Percentiles rank a stretch among this genome's conserved stretches.
Evolutionary conservation across 2,329 filamentous ascomycete genomes (phyloP).

Genomic region (Colletotrichum gigasporum): DNA sequence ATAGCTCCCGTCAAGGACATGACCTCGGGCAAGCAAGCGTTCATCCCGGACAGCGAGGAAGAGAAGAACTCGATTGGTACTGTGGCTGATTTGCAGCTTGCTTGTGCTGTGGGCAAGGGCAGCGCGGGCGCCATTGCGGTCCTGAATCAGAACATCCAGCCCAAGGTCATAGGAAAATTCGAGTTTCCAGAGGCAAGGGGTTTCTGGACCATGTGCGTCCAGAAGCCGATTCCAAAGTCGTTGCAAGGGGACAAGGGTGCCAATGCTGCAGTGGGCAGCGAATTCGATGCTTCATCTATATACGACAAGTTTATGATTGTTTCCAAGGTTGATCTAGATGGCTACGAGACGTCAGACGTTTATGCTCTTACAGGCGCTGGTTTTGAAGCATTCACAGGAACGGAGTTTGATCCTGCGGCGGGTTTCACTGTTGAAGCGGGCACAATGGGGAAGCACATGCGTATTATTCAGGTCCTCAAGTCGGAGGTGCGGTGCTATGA

Average conservation of each 20-base stretch:
- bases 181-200: conserved; percentile 78
- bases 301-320: conserved; percentile 86
- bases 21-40: conserved; percentile 69
- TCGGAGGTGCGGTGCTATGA: conserved; percentile 93
- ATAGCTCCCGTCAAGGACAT: conserved; percentile 83
- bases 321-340: conserved; percentile 74
- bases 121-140: conserved; percentile 76
- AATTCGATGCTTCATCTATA: conserved; percentile 67
- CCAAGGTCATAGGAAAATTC: conserved; percentile 74
- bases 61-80: conserved; percentile 55
- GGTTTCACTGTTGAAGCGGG: conserved; percentile 88
- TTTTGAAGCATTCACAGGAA: conserved; percentile 79
- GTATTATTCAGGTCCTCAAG: conserved; percentile 87
- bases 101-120: conserved; percentile 71
- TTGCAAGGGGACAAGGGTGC: conserved; percentile 61
- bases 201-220: conserved; percentile 83
- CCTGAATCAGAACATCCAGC: conserved; percentile 81
- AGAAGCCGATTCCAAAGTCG: conserved; percentile 71
- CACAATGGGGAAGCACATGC: conserved; percentile 80
- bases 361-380: conserved; percentile 78
- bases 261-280: conserved; percentile 59
- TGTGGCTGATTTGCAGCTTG: conserved; percentile 66
- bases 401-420: conserved; percentile 91
- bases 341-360: conserved; percentile 80
- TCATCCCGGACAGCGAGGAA: conserved; percentile 55